A percentile compares a stretch with the other conserved stretches of the same genome.
phyloP scores from a whole-genome alignment of 2,329 filamentous ascomycete species.

The Coniochaeta ligniaria region DNA sequence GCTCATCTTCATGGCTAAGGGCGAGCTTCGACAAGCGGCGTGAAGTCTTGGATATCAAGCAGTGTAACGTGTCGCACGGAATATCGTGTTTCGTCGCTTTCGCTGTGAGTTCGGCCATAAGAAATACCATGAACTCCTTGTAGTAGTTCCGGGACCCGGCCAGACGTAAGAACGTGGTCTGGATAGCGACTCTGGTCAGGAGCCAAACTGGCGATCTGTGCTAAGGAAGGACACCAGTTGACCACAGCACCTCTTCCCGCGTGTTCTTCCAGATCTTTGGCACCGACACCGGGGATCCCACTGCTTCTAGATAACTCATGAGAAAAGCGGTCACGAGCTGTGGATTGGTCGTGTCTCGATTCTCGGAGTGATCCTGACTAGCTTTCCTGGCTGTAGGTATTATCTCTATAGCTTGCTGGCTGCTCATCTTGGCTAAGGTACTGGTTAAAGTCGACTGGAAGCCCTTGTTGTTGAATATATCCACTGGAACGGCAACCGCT shows the following conservation, averaged over 20 bases:
- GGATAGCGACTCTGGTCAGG: constrained; percentile 7
- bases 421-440: constrained; percentile 20
- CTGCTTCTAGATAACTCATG: constrained; percentile 27
- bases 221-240: constrained; percentile 7
- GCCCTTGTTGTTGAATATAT: constrained; percentile 2
- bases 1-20: not conserved
- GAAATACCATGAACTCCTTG: constrained; percentile 42
- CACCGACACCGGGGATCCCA: constrained; percentile 21
- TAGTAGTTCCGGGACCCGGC: constrained; percentile 24
- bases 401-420: constrained; percentile 13
- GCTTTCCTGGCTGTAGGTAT: constrained; percentile 27
- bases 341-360: constrained; percentile 41
- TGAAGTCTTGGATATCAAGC: constrained; percentile 36
- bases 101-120: constrained; percentile 30
- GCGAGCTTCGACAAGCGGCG: constrained; percentile 37
- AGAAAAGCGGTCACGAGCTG: constrained; percentile 43
- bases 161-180: constrained; percentile 2
- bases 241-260: constrained; percentile 45
- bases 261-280: constrained; percentile 40
- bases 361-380: constrained; percentile 25
- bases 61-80: constrained; percentile 21
- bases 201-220: constrained; percentile 10
- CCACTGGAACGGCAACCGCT: constrained; percentile 11
- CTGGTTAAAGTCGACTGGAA: constrained; percentile 16
- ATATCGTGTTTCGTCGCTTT: constrained; percentile 9